Percentiles rank a stretch among this genome's conserved stretches.
Evolutionary conservation across 257 asterid genomes (phyloP).

Genomic region (Vinca minor): DNA sequence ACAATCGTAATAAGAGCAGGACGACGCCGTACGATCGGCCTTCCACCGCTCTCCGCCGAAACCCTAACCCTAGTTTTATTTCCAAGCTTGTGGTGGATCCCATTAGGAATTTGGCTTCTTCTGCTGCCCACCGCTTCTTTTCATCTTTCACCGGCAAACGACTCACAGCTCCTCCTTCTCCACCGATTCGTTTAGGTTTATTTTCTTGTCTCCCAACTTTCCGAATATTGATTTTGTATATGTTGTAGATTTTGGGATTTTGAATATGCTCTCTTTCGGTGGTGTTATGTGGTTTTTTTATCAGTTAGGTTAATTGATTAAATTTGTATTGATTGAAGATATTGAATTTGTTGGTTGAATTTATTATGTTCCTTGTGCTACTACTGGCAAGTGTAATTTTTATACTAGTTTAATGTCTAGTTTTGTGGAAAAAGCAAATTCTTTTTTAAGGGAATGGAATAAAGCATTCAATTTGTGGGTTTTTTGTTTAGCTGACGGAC

Average conservation of each 20-base stretch:
- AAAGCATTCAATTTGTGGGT: neutral
- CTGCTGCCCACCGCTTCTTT: constrained; percentile 61
- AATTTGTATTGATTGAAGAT: neutral
- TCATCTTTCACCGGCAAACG: constrained; percentile 50
- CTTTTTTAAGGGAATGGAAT: neutral
- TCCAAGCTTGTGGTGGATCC: constrained; percentile 75
- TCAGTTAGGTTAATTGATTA: neutral
- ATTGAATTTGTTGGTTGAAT: neutral
- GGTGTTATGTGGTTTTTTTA: neutral
- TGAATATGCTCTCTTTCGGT: neutral
- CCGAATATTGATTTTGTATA: neutral
- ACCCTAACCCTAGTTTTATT: constrained; percentile 59
- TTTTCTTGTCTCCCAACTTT: constrained; percentile 23
- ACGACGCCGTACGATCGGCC: constrained; percentile 88
- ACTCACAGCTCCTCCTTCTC: constrained; percentile 36
- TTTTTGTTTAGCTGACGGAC: neutral
- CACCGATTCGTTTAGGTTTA: constrained; percentile 35
- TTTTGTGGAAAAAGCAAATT: neutral
- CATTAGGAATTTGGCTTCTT: constrained; percentile 59
- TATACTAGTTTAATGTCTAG: neutral
- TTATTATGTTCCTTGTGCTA: neutral
- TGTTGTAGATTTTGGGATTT: neutral
- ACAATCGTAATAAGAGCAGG: constrained; percentile 40
- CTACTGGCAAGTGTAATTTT: neutral
- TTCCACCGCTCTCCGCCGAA: constrained; percentile 27